A percentile compares a stretch with the other conserved stretches of the same genome.
phyloP scores from a whole-genome alignment of 2,329 filamentous ascomycete genomes.

The Karstenula rhodostoma region DNA sequence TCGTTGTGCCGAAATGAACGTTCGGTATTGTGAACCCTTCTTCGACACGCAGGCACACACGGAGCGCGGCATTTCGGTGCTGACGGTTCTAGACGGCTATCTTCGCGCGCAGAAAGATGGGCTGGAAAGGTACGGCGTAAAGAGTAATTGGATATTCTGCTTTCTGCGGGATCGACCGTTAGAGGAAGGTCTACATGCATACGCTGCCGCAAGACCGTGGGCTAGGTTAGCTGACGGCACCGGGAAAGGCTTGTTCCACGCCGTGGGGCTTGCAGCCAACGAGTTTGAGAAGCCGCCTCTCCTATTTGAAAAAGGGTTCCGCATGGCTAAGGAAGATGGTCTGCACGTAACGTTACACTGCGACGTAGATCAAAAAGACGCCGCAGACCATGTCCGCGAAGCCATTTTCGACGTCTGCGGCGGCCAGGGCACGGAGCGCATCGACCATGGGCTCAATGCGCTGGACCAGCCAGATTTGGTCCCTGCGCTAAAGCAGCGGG shows the following conservation, averaged over 20 bases:
- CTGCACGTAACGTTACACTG: conserved; percentile 60
- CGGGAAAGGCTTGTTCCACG: background rate
- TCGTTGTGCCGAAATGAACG: conserved; percentile 46
- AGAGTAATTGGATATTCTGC: conserved; percentile 52
- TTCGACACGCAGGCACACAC: conserved; percentile 57
- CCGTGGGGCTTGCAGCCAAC: conserved; percentile 58
- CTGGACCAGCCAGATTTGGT: conserved; percentile 47
- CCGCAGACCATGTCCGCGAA: conserved; percentile 55
- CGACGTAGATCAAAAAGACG: conserved; percentile 61
- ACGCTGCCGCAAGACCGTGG: conserved; percentile 52
- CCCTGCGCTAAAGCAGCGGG: conserved; percentile 38
- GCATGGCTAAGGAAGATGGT: conserved; percentile 51
- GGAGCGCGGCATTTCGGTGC: conserved; percentile 44
- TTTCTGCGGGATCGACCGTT: conserved; percentile 54
- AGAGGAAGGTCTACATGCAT: conserved; percentile 49
- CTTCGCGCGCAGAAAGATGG: conserved; percentile 42
- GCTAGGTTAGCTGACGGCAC: conserved; percentile 18
- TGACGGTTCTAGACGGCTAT: conserved; percentile 39
- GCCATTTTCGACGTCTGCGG: conserved; percentile 25
- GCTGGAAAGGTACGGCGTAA: conserved; percentile 11
- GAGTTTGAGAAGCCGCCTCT: conserved; percentile 47
- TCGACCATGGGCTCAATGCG: conserved; percentile 55
- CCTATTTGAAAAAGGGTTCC: conserved; percentile 3
- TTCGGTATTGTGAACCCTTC: conserved; percentile 54
- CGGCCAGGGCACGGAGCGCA: conserved; percentile 47